Base-by-base conservation (phyloP, 129 eudicot genomes). In the Arctium lappa region DNA sequence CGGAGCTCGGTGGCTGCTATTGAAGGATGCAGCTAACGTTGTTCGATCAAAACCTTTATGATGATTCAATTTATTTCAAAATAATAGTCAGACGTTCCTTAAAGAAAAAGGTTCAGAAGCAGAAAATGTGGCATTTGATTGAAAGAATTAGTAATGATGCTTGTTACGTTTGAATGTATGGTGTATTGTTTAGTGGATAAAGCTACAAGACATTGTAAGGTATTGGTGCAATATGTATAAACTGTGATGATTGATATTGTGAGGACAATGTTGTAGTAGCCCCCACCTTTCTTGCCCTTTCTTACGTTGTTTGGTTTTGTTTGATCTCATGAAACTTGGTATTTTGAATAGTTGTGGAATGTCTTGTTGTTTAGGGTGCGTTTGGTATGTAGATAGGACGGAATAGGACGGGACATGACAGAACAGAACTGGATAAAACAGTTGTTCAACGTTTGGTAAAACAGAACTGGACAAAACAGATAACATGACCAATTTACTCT, bases 1-100 rank as follows among this genome's bases (percentile, higher is more conserved):
- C 42, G 95, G 98, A 15, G 92, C 88, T 77, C 86, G 94, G 46
- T 89, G 92, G 97, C 79, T 95, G 83, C 83, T 95, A 76, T 81
- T 90, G 48, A 90, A 86, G 44, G 87, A 87, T 66, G 79, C 92
- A 15, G 79, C 85, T 46, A 87, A 85, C 8, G 79, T 48, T 22
- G 85, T 72, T 10, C 75, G 68, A 73, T 82, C 82, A 13, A 87
- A 85, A 76, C 77, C 87, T 32, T 29, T 30, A 29, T 82, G 71
- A 72, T 38, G 29, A 60, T 60, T 60, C 29, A 39, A 4, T 65
- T 16, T 5, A 4, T n/a, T 29, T 60, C 30, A 50, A 12, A 44
- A 76, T 42, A 44, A 82, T 75, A 82, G 74, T 76, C 30, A 39
- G 42, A 75, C 46, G 76, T 34, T 13, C 30, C 62, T 46, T 36